These are phyloP conservation scores for Coriolopsis trogii DNA, from an alignment of 1,284 basidiomycete species.

Conservation along the genomic window DNA sequence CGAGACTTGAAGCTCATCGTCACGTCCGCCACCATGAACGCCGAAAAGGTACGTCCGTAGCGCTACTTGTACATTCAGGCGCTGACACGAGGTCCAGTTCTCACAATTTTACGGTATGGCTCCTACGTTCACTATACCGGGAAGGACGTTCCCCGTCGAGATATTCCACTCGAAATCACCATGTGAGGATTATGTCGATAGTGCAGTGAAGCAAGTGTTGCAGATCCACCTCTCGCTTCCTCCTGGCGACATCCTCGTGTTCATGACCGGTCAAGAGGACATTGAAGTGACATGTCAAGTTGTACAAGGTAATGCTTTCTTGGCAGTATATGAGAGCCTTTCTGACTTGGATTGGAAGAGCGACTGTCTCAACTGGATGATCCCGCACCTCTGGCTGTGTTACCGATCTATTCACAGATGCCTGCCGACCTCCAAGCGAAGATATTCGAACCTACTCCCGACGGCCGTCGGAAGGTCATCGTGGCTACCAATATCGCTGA, in stretches of 20 bases:
- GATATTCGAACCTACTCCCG: conserved; percentile 94
- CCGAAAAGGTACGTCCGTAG: conserved; percentile 75
- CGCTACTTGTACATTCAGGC: background rate
- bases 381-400: conserved; percentile 80
- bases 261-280: conserved; percentile 99
- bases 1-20: conserved; percentile 96
- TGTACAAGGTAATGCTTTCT: conserved; percentile 62
- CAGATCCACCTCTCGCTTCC: conserved; percentile 95
- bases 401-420: conserved; percentile 99
- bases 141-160: conserved; percentile 98
- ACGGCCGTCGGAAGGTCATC: conserved; percentile 95
- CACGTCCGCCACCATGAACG: conserved; percentile 99
- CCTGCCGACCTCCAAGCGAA: conserved; percentile 98
- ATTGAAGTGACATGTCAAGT: conserved; percentile 96
- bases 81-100: conserved; percentile 57
- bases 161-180: conserved; percentile 95
- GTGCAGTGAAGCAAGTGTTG: conserved; percentile 95
- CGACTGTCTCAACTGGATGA: conserved; percentile 92
- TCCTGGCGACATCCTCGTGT: conserved; percentile 96
- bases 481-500: conserved; percentile 99
- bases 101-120: conserved; percentile 95
- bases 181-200: conserved; percentile 98
- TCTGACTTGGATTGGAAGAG: too few species aligned
- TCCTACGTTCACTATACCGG: conserved; percentile 95
- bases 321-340: too few species aligned